These are phyloP conservation scores for Boletus sp. DNA, from an alignment of 768 basidiomycete genomes.

Conservation along the genomic window DNA sequence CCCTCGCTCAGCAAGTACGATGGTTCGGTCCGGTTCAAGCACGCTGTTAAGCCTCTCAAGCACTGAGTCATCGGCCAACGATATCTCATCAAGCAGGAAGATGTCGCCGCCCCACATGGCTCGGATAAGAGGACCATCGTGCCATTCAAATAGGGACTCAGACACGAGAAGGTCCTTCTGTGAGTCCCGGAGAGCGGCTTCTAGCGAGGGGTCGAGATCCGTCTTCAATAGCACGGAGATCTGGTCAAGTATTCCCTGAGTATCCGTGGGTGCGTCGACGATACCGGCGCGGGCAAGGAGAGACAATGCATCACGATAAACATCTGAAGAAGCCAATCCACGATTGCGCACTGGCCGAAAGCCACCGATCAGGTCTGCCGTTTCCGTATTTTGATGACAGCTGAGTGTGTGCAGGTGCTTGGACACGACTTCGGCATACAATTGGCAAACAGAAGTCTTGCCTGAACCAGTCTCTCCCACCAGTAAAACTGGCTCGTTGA, in stretches of 20 bases:
- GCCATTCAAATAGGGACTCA: conserved; percentile 92
- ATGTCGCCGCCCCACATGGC: conserved; percentile 86
- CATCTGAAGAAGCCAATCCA: conserved; percentile 47
- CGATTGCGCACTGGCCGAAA: conserved; percentile 86
- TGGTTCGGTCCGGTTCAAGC: conserved; percentile 82
- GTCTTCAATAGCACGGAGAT: conserved; percentile 22
- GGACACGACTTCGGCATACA: conserved; percentile 65
- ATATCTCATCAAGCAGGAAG: conserved; percentile 94
- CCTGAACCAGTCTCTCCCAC: conserved; percentile 98
- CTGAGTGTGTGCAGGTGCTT: conserved; percentile 73
- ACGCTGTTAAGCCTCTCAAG: conserved; percentile 96
- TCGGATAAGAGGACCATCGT: conserved; percentile 91
- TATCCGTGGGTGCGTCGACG: conserved; percentile 18
- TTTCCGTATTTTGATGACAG: conserved; percentile 98
- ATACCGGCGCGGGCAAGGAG: conserved; percentile 44
- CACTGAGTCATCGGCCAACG: conserved; percentile 96
- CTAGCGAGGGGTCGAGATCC: conserved; percentile 31
- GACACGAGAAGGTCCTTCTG: conserved; percentile 47
- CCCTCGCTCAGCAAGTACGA: conserved; percentile 91
- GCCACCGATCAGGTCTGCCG: conserved; percentile 93
- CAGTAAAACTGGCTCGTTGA: conserved; percentile 91
- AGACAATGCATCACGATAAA: conserved; percentile 40
- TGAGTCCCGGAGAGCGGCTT: conserved; percentile 37
- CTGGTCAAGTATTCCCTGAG: conserved; percentile 25
- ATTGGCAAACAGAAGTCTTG: conserved; percentile 95